These are phyloP conservation scores for Zychaea mexicana DNA, from an alignment of 371 early-diverging fungal genomes.

Conservation along the genomic window DNA sequence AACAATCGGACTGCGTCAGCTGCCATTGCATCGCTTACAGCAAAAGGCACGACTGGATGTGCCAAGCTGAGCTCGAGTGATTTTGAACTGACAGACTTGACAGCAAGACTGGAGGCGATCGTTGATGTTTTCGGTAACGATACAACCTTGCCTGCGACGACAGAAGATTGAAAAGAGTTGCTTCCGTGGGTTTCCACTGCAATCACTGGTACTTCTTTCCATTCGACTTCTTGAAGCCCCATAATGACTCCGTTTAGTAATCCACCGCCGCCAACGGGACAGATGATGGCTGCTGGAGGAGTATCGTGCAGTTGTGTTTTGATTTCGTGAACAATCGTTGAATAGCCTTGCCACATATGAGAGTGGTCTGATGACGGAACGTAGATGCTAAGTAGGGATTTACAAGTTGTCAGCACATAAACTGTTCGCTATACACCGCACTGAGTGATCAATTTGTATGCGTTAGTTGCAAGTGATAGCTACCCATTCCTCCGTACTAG, in stretches of 20 bases:
- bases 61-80: constrained; percentile 58
- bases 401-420: too few relatives aligned
- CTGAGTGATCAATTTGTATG: too few relatives aligned
- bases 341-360: constrained; percentile 64
- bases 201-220: constrained; percentile 69
- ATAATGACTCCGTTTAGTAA: constrained; percentile 68
- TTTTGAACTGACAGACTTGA: constrained; percentile 51
- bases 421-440: too few relatives aligned
- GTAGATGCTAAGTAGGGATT: constrained; percentile 41
- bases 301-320: constrained; percentile 58
- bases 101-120: constrained; percentile 59
- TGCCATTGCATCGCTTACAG: constrained; percentile 65
- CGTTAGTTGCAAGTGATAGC: too few relatives aligned
- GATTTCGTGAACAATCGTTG: constrained; percentile 66
- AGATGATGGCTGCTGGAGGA: constrained; percentile 68
- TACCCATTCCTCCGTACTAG: constrained; percentile 57
- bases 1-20: constrained; percentile 56
- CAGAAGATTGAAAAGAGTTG: constrained; percentile 69
- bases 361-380: constrained; percentile 70
- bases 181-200: constrained; percentile 79
- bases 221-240: constrained; percentile 61
- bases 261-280: constrained; percentile 75
- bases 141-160: constrained; percentile 60
- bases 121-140: constrained; percentile 55
- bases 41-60: constrained; percentile 64